Conservation (phyloP, 306 rosid genomes). For the Albizia julibrissin region DNA sequence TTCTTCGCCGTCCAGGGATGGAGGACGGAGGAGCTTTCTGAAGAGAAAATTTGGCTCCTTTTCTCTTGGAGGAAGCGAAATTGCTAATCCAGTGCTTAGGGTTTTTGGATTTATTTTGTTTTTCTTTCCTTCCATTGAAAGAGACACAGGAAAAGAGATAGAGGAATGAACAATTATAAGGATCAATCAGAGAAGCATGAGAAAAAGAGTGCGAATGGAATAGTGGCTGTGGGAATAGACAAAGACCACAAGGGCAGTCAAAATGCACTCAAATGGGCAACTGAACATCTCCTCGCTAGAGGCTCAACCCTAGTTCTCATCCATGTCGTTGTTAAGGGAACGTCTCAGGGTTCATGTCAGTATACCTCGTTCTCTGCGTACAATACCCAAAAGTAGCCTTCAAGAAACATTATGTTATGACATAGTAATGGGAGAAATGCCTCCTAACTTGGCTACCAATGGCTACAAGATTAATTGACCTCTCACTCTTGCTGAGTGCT, state of each 20-base stretch:
- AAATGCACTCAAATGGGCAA: neutral
- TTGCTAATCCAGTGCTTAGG: neutral
- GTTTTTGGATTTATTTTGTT: neutral
- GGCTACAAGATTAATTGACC: neutral
- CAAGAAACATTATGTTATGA: neutral
- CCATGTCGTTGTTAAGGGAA: neutral
- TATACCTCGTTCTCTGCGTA: neutral
- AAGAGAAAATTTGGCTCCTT: neutral
- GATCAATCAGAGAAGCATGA: neutral
- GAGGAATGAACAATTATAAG: neutral
- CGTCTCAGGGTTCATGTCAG: neutral
- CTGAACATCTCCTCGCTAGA: neutral
- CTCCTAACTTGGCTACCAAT: neutral
- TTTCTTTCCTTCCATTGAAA: neutral
- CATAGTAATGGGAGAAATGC: neutral
- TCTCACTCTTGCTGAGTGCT: neutral
- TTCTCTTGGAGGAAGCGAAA: neutral
- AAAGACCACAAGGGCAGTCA: neutral
- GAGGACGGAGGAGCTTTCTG: neutral
- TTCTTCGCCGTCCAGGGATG: neutral
- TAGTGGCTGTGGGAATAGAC: neutral
- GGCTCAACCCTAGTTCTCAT: neutral
- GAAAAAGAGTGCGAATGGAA: neutral
- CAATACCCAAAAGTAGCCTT: neutral
- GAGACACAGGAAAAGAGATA: neutral